These are phyloP conservation scores for Xylaria longipes DNA, from an alignment of 495 filamentous ascomycete genomes.

Conservation along the genomic window DNA sequence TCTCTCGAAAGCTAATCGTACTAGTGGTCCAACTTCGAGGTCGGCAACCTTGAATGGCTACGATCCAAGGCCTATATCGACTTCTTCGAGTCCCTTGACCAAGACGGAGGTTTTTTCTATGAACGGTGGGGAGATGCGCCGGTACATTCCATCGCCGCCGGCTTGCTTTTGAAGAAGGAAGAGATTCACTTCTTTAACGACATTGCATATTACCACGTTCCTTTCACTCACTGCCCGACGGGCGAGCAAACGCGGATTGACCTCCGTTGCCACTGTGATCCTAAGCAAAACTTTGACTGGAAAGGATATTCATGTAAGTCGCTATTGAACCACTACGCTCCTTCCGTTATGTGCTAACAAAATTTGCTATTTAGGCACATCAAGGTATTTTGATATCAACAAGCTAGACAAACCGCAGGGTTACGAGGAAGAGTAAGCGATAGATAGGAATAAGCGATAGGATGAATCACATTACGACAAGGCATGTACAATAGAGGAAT, in stretches of 20 bases:
- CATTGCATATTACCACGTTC: constrained; percentile 98
- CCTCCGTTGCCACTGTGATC: constrained; percentile 91
- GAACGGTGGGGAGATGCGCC: constrained; percentile 93
- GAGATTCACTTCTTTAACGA: constrained; percentile 99
- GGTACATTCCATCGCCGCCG: constrained; percentile 93
- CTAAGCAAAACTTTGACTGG: constrained; percentile 98
- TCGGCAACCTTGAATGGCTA: constrained; percentile 84
- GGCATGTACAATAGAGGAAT: constrained; percentile 32
- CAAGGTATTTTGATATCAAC: constrained; percentile 83
- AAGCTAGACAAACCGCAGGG: constrained; percentile 80
- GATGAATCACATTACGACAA: constrained; percentile 18
- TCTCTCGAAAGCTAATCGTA: constrained; percentile 32
- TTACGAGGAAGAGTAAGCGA: constrained; percentile 62
- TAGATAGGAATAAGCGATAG: constrained; percentile 13
- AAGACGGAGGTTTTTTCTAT: constrained; percentile 90
- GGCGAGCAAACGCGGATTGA: constrained; percentile 80
- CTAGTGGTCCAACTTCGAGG: constrained; percentile 93
- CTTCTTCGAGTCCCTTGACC: constrained; percentile 80
- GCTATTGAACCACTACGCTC: background rate
- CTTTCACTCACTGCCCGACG: constrained; percentile 96
- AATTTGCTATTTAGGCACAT: constrained; percentile 62
- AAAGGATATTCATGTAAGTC: constrained; percentile 91
- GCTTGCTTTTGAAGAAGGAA: constrained; percentile 83
- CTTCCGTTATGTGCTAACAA: background rate
- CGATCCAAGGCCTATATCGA: constrained; percentile 79